phyloP scores from a whole-genome alignment of 164 flowering plant genomes.

The Houttuynia cordata region DNA sequence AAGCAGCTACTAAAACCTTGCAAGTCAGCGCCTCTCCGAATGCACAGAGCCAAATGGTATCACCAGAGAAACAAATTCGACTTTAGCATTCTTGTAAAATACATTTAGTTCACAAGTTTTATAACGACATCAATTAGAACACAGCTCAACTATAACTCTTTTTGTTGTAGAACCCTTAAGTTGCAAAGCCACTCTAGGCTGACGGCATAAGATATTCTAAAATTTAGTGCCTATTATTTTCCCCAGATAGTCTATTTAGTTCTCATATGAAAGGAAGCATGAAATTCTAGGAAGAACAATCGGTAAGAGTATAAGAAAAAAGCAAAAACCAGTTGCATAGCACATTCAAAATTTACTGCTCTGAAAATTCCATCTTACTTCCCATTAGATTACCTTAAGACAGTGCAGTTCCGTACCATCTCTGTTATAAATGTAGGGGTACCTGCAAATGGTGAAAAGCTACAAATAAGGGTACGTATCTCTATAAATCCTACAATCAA shows the following conservation, averaged over 20 bases:
- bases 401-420: conserved; percentile 8
- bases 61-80: not conserved
- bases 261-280: too few relatives aligned
- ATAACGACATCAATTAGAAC: too few relatives aligned
- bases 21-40: not conserved
- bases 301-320: too few relatives aligned
- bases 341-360: not conserved
- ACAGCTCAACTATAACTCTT: too few relatives aligned
- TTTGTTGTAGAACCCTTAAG: too few relatives aligned
- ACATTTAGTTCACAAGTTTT: not conserved
- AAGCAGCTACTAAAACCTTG: not conserved
- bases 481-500: not conserved
- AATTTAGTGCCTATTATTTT: too few relatives aligned
- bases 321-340: not conserved
- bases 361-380: not conserved
- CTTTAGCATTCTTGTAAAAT: not conserved
- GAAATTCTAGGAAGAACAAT: too few relatives aligned
- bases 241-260: too few relatives aligned
- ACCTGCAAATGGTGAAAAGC: not conserved
- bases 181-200: too few relatives aligned
- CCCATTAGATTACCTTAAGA: not conserved
- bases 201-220: too few relatives aligned
- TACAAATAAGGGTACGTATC: not conserved
- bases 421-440: conserved; percentile 1
- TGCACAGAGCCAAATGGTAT: not conserved